Conservation (phyloP, 129 eudicot genomes). For the Centaurea solstitialis region DNA sequence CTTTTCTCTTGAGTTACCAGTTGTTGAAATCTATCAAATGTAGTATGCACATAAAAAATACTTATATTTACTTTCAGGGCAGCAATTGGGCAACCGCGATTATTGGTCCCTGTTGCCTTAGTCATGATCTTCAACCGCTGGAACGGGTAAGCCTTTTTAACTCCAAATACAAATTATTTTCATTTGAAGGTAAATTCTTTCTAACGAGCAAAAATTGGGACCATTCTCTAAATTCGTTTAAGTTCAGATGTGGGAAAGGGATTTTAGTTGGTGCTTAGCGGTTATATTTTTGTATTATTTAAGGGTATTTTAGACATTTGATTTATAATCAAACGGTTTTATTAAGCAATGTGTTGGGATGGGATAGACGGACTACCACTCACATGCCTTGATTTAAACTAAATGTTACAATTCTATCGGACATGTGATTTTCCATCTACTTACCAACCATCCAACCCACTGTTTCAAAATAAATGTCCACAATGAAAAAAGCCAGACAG, state of each 20-base stretch:
- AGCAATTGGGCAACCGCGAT: slow-evolving; percentile 89
- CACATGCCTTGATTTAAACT: too few relatives aligned
- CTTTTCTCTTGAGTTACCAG: not conserved
- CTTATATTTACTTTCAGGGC: slow-evolving; percentile 63
- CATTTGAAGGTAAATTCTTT: not conserved
- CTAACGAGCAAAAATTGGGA: not conserved
- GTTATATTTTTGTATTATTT: not conserved
- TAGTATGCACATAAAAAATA: not conserved
- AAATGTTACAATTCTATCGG: too few relatives aligned
- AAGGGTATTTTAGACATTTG: not conserved
- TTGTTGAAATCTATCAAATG: not conserved
- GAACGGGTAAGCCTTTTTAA: slow-evolving; percentile 71
- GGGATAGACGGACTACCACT: too few relatives aligned
- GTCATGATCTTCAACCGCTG: slow-evolving; percentile 94
- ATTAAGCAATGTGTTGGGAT: too few relatives aligned
- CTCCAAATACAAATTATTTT: not conserved
- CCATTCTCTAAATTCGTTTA: not conserved
- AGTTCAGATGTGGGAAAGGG: not conserved
- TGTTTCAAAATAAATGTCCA: too few relatives aligned
- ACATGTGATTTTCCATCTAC: too few relatives aligned
- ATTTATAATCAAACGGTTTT: too few relatives aligned
- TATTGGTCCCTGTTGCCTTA: slow-evolving; percentile 87
- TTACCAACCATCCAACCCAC: too few relatives aligned
- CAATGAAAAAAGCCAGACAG: too few relatives aligned
- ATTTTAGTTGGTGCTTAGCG: not conserved